These are phyloP conservation scores for Ustilago nuda DNA, from an alignment of 1,284 basidiomycete species.

Conservation along the genomic window DNA sequence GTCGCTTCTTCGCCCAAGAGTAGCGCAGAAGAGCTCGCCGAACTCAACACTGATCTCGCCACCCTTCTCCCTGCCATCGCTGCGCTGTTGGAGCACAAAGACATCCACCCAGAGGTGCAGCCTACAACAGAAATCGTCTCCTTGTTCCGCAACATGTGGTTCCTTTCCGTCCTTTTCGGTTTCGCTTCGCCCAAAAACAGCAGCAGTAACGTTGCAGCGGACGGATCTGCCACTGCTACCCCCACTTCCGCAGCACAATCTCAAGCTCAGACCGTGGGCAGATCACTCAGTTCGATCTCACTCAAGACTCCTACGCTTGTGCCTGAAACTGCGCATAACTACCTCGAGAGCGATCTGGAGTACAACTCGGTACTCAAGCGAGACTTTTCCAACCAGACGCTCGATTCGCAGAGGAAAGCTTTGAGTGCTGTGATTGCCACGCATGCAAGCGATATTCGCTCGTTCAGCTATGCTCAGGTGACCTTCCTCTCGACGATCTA, in stretches of 20 bases:
- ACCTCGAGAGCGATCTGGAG: conserved; percentile 87
- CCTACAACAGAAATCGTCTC: conserved; percentile 78
- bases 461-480: conserved; percentile 83
- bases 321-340: conserved; percentile 84
- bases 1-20: conserved; percentile 73
- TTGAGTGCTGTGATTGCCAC: conserved; percentile 75
- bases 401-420: conserved; percentile 63
- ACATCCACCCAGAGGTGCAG: conserved; percentile 77
- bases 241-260: conserved; percentile 75
- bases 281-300: conserved; percentile 79
- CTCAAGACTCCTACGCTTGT: conserved; percentile 88
- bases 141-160: conserved; percentile 94
- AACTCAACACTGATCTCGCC: conserved; percentile 60
- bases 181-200: conserved; percentile 72
- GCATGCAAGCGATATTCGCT: conserved; percentile 79
- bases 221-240: conserved; percentile 14
- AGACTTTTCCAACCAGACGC: conserved; percentile 57
- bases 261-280: conserved; percentile 76
- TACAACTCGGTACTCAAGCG: conserved; percentile 88
- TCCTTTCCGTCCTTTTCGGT: conserved; percentile 83
- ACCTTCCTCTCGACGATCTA: conserved; percentile 89
- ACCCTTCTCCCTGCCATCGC: conserved; percentile 86
- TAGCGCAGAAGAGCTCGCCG: conserved; percentile 56
- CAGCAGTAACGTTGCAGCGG: conserved; percentile 15
- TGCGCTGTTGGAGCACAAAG: conserved; percentile 81